Percentiles rank a stretch among this genome's conserved stretches.
Evolutionary conservation across 2,329 filamentous ascomycete genomes (phyloP).

Genomic region (Keithomyces neogunnii): DNA sequence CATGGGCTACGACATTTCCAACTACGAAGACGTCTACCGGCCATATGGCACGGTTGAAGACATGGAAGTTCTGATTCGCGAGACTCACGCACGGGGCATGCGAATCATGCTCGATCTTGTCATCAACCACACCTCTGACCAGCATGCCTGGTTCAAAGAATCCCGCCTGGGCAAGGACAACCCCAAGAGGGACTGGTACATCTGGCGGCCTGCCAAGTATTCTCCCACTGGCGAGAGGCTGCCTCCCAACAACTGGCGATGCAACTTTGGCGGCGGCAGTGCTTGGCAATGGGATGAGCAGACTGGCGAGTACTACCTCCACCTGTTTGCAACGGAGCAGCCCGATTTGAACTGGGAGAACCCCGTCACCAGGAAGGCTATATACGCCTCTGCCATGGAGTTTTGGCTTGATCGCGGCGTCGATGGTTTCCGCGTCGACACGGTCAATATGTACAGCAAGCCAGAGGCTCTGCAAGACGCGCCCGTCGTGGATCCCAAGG

Average conservation of each 20-base stretch:
- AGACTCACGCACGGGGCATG: slow-evolving; percentile 55
- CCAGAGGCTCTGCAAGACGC: slow-evolving; percentile 49
- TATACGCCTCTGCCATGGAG: slow-evolving; percentile 62
- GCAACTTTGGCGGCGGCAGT: slow-evolving; percentile 49
- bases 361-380: slow-evolving; percentile 54
- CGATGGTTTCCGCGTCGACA: slow-evolving; percentile 67
- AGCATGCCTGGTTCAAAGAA: slow-evolving; percentile 65
- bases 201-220: slow-evolving; percentile 45
- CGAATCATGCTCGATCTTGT: slow-evolving; percentile 67
- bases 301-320: slow-evolving; percentile 70
- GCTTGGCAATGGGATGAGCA: slow-evolving; percentile 64
- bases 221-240: slow-evolving; percentile 49
- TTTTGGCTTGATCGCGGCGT: slow-evolving; percentile 74
- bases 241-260: slow-evolving; percentile 69
- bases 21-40: slow-evolving; percentile 58
- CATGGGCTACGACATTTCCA: slow-evolving; percentile 63
- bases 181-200: slow-evolving; percentile 63
- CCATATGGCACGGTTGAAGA: slow-evolving; percentile 60
- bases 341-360: slow-evolving; percentile 86
- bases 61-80: slow-evolving; percentile 52
- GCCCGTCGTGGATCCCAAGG: slow-evolving; percentile 38
- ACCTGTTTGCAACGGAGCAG: slow-evolving; percentile 67
- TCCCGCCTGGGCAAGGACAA: slow-evolving; percentile 52
- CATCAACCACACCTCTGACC: slow-evolving; percentile 67
- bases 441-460: slow-evolving; percentile 67